Base-by-base conservation (phyloP, 2,329 filamentous ascomycete genomes). In the Domatiomyces catenatus region DNA sequence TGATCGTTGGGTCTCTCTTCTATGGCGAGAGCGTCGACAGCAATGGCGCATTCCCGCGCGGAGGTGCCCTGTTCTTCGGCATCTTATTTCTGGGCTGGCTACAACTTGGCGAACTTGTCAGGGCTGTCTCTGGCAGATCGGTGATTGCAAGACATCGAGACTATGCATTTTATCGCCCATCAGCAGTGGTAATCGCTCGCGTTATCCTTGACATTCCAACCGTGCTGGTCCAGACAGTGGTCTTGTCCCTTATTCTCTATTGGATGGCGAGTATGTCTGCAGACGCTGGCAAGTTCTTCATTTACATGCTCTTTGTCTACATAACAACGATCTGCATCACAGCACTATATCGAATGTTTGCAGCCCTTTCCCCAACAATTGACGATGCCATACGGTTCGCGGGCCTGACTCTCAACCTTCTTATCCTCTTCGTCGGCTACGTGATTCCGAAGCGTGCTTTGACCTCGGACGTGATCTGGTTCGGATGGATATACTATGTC, bases 1-100 rank as follows among this genome's bases (percentile, higher is more conserved):
- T 93, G 8, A 85, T 93, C 54, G 81, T 89, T 49, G 83, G 84
- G 1, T 86, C 82, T 1, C 71, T 92, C 17, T 92, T 92, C 67
- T 86, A 87, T 59, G 84, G 78, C 10, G 71, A 81, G 61, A 67
- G 76, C 0, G 59, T 74, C 4, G 71, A 76, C 58, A 81, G 79
- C 1, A 71, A 68, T 42, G 80, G 80, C 36, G 76, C 79, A 10
- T 84, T 84, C 63, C 69, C 74, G 4, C 72, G 80, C 57, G 77
- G 80, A 5, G 80, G 81, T 62, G 71, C 75, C 6, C 65, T 79
- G 7, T 83, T 84, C 71, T 83, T 83, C 66, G 79, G 76, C 1
- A 79, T 83, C 55, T 63, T 83, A 26, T 81, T 84, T 66, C 69
- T 83, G 5, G 73, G 73, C 50, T 84, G 80, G 80, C 72, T 92